These are phyloP conservation scores for Fragosphaeria purpurea DNA, from an alignment of 2,329 filamentous ascomycete genomes.

Conservation along the genomic window DNA sequence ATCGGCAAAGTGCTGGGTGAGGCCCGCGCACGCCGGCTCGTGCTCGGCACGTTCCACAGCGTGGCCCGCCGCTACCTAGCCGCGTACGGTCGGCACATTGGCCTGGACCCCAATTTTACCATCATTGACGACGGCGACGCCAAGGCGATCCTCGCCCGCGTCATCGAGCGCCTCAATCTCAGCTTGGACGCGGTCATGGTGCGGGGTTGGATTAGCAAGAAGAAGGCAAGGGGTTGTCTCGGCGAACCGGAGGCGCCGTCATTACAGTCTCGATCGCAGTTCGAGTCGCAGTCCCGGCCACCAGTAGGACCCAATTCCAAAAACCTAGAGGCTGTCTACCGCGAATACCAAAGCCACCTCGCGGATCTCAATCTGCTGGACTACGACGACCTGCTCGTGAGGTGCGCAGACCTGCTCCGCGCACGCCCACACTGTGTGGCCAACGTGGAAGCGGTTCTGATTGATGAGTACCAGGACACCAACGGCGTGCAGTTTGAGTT, in stretches of 20 bases:
- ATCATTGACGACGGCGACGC: slow-evolving; percentile 83
- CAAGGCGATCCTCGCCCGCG: slow-evolving; percentile 67
- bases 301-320: slow-evolving; percentile 27
- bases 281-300: slow-evolving; percentile 1
- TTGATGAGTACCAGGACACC: slow-evolving; percentile 97
- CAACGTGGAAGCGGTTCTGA: slow-evolving; percentile 82
- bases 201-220: slow-evolving; percentile 66
- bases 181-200: slow-evolving; percentile 54
- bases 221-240: slow-evolving; percentile 46
- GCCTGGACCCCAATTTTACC: slow-evolving; percentile 71
- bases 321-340: slow-evolving; percentile 59
- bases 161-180: slow-evolving; percentile 64
- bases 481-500: slow-evolving; percentile 92
- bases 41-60: slow-evolving; percentile 91
- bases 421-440: slow-evolving; percentile 69
- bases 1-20: slow-evolving; percentile 74
- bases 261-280: slow-evolving; percentile 25
- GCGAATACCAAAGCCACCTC: slow-evolving; percentile 69
- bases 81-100: slow-evolving; percentile 75
- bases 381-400: slow-evolving; percentile 84
- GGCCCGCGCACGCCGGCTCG: slow-evolving; percentile 62
- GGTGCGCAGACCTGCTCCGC: slow-evolving; percentile 69
- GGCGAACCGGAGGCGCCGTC: slow-evolving; percentile 28
- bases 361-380: slow-evolving; percentile 73
- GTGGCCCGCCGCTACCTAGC: slow-evolving; percentile 78